Evolutionary conservation across 192 early-diverging fungal species (phyloP).

Genomic region (Backusella tuberculispora): DNA sequence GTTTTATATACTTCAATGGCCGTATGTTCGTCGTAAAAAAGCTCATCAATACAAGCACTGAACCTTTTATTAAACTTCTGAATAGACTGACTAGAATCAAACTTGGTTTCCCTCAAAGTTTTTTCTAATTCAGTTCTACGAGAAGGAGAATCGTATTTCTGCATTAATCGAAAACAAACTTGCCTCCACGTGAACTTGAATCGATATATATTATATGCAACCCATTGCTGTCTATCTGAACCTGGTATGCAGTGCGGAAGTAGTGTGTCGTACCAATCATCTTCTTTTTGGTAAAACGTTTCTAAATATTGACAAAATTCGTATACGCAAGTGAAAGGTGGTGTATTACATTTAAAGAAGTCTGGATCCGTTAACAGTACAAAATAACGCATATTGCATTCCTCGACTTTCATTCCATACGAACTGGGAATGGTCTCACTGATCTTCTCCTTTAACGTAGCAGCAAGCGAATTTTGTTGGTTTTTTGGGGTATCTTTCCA

Average conservation of each 20-base stretch:
- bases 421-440: neutral
- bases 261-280: neutral
- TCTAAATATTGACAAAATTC: conserved; percentile 20
- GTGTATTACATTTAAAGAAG: neutral
- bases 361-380: neutral
- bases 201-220: neutral
- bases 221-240: conserved; percentile 3
- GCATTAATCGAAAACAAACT: conserved; percentile 4
- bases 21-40: neutral
- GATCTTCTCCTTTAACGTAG: neutral
- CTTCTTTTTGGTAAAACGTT: neutral
- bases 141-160: too few species aligned
- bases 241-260: neutral
- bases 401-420: conserved; percentile 2
- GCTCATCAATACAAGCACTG: conserved; percentile 1
- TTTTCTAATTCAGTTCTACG: neutral
- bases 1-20: neutral
- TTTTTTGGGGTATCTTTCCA: neutral
- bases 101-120: neutral
- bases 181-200: neutral
- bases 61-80: neutral
- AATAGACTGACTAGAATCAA: conserved; percentile 4
- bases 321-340: conserved; percentile 1
- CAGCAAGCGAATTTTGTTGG: neutral
- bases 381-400: neutral